Evolutionary conservation across 495 filamentous ascomycete species (phyloP), one percentile per base, ranked within the genome.

Genomic region (Tricharina praecox): DNA sequence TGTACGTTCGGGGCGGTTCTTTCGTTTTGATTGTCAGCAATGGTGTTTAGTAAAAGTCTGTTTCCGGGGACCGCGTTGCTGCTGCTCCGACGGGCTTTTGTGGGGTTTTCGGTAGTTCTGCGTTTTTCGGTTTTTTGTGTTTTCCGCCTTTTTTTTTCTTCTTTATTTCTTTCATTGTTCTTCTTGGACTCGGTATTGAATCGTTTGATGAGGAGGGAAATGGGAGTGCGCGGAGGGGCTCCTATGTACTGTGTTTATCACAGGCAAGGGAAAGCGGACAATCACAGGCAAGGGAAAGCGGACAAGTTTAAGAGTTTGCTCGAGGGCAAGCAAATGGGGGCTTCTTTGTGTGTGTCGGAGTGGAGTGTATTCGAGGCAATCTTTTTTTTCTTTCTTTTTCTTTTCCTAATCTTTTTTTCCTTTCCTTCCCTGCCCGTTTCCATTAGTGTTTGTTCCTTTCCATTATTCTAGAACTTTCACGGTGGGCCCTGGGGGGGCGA

Each of bases 131-230:
- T 13, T 32, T 32, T 32, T 32, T 32, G 44, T 32, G 39, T 47
- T 48, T 48, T 24, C 34, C 26, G 23, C 49, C 28, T 48, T 30
- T 48, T 36, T 51, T 39, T 53, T 49, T 38, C 47, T 53, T 46
- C 36, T 56, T 52, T 54, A 36, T 11, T 40, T 45, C 19, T 43
- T 32, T 54, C 45, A n/a, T 49, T 49, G 0, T 13, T 16, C 15
- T 3, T 16, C 42, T 45, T 23, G n/a, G 23, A 24, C 28, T 5
- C 13, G 5, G 28, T 32, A 5, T 32, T 32, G 5, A 5, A 32
- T 32, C 28, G 7, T 5, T 32, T 13, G 7, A 32, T n/a, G n/a
- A 32, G 28, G 28, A 5, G 28, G 28, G 5, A 13, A 32, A 5
- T 32, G 28, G 28, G 28, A 32, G 28, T 5, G 7, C 28, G 5